Evolutionary conservation across 73 alveolate genomes (phyloP).

Genomic region (Tetrahymena elliotti): DNA sequence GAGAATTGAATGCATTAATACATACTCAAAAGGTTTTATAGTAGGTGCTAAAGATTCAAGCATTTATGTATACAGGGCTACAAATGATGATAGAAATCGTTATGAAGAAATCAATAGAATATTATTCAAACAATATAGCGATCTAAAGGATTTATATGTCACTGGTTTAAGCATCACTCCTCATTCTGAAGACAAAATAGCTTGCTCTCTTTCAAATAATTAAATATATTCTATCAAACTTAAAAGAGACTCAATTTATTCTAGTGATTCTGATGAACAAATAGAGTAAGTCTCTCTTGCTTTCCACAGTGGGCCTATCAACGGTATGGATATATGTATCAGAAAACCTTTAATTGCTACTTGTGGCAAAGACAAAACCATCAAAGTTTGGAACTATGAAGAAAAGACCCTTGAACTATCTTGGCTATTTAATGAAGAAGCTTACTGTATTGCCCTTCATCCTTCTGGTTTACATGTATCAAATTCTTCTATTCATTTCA

Average conservation of each 20-base stretch:
- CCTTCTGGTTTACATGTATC: slow-evolving; percentile 86
- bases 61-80: slow-evolving; percentile 44
- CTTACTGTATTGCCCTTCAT: slow-evolving; percentile 79
- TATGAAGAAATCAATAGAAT: slow-evolving; percentile 15
- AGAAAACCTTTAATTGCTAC: slow-evolving; percentile 97
- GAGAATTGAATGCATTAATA: slow-evolving; percentile 43
- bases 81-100: slow-evolving; percentile 41
- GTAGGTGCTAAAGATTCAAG: slow-evolving; percentile 57
- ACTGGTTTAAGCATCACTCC: slow-evolving; percentile 31
- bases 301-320: slow-evolving; percentile 51
- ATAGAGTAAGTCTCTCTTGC: slow-evolving; percentile 28
- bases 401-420: slow-evolving; percentile 86
- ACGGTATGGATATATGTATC: slow-evolving; percentile 95
- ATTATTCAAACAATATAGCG: neutral
- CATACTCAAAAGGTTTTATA: slow-evolving; percentile 57
- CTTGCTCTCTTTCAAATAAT: slow-evolving; percentile 16
- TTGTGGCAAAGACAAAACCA: slow-evolving; percentile 96
- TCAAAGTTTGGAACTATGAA: slow-evolving; percentile 97
- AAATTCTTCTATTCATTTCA: too few species aligned
- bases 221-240: slow-evolving; percentile 12
- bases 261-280: slow-evolving; percentile 23
- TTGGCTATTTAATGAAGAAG: slow-evolving; percentile 87
- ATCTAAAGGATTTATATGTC: slow-evolving; percentile 7
- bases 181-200: slow-evolving; percentile 19
- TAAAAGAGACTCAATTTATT: slow-evolving; percentile 4